phyloP scores from a whole-genome alignment of 164 flowering plant genomes.

The Saururus chinensis region DNA sequence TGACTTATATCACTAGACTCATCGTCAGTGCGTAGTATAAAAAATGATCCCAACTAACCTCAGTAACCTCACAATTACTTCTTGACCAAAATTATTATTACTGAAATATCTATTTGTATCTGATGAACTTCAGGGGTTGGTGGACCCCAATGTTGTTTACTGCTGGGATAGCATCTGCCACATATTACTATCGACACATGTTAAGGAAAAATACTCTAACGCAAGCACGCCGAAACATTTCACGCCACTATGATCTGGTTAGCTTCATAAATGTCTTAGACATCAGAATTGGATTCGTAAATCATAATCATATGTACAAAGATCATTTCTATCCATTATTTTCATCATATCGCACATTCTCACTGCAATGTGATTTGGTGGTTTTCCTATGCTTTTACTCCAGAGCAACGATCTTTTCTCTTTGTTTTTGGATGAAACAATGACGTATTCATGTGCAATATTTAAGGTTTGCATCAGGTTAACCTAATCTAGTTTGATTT shows the following conservation, averaged over 20 bases:
- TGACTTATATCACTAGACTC: too few species aligned
- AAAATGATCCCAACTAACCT: too few species aligned
- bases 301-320: background rate
- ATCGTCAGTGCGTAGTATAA: too few species aligned
- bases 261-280: background rate
- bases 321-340: background rate
- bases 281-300: too few species aligned
- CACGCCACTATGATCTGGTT: conserved; percentile 93
- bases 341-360: background rate
- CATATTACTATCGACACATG: conserved; percentile 54
- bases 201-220: conserved; percentile 73
- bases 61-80: background rate
- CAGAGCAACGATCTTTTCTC: conserved; percentile 87
- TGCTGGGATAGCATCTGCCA: conserved; percentile 75
- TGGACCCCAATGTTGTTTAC: conserved; percentile 82
- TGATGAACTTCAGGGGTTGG: conserved; percentile 74
- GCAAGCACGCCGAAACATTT: conserved; percentile 87
- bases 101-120: background rate
- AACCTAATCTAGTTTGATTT: background rate
- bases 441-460: conserved; percentile 86
- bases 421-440: conserved; percentile 85
- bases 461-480: conserved; percentile 50
- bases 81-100: background rate
- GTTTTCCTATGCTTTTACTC: background rate
- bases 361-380: background rate